A percentile compares a stretch with the other conserved stretches of the same genome.
phyloP scores from a whole-genome alignment of 345 rosid species.

The Rhodamnia rubescens region DNA sequence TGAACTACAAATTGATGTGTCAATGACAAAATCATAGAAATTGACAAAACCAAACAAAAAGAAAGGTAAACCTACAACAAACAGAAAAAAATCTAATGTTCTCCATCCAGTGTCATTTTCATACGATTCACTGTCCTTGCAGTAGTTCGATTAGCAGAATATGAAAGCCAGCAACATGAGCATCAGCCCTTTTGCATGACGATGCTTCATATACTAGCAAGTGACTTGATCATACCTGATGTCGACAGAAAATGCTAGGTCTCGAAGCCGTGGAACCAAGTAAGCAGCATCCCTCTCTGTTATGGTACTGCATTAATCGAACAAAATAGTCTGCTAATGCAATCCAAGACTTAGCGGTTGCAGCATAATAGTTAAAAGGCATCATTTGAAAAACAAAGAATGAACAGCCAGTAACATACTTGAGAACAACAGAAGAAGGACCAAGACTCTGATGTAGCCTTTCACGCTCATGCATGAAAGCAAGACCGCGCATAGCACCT shows the following conservation, averaged over 20 bases:
- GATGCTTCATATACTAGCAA: background rate
- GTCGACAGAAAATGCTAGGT: slow-evolving; percentile 54
- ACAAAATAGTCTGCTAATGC: background rate
- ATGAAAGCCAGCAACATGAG: background rate
- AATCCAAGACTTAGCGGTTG: background rate
- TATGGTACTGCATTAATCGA: slow-evolving; percentile 39
- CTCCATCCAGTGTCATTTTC: background rate
- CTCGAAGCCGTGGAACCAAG: slow-evolving; percentile 76
- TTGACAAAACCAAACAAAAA: background rate
- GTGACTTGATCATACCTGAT: slow-evolving; percentile 24
- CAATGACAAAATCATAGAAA: background rate
- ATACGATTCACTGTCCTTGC: background rate
- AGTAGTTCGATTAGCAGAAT: background rate
- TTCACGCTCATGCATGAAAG: slow-evolving; percentile 73
- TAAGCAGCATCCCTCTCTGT: slow-evolving; percentile 67
- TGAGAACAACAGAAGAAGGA: slow-evolving; percentile 81
- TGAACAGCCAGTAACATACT: slow-evolving; percentile 31
- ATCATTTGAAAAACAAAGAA: background rate
- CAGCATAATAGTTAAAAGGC: background rate
- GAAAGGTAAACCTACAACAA: background rate
- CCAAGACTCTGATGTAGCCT: slow-evolving; percentile 97
- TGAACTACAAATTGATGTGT: background rate
- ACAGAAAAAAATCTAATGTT: background rate
- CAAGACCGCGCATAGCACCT: slow-evolving; percentile 77
- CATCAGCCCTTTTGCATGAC: background rate